Evolutionary conservation across 768 basidiomycete species (phyloP), one percentile per base, ranked within the genome.

Genomic region (Hygrocybe punicea): DNA sequence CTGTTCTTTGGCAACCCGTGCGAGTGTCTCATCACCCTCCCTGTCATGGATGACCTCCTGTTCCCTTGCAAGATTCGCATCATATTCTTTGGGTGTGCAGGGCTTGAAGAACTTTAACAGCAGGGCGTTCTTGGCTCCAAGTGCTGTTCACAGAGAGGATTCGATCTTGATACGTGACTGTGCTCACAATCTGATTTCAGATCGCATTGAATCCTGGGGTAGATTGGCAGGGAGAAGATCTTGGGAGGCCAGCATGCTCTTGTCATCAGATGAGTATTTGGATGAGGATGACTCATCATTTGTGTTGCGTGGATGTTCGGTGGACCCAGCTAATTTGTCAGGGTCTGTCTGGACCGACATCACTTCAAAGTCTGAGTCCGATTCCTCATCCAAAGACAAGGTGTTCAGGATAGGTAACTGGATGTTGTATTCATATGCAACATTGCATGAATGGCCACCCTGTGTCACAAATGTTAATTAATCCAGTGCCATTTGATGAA

Each of bases 31-130:
- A n/a, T 23, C 51, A 34, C 36, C 35, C 6, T n/a, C 4, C 13
- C 34, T 34, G n/a, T 49, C 34, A 13, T 14, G 17, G 16, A 19
- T 47, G 14, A 39, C 44, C 52, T 50, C 52, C 29, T 50, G 55
- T 16, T 56, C 55, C 19, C 23, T 50, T 7, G 59, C 49, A 24
- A 60, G 29, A 39, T 53, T 53, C 34, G n/a, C n/a, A 3, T 40
- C 14, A 24, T 53, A 35, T 29, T 53, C 52, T 16, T 19, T 16
- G 14, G 11, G 19, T 39, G 52, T 37, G 37, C 52, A 53, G 8
- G 23, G 34, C 37, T 53, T 53, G 52, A 53, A 53, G 52, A 33
- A 53, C n/a, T 10, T 23, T 13, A 53, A 35, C 40, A 53, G 37
- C 10, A 35, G 52, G 13, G 14, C 19, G 13, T 53, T 33, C 17